These are phyloP conservation scores for Ceratocystis eucalypticola DNA, from an alignment of 2,329 filamentous ascomycete genomes.

Conservation along the genomic window DNA sequence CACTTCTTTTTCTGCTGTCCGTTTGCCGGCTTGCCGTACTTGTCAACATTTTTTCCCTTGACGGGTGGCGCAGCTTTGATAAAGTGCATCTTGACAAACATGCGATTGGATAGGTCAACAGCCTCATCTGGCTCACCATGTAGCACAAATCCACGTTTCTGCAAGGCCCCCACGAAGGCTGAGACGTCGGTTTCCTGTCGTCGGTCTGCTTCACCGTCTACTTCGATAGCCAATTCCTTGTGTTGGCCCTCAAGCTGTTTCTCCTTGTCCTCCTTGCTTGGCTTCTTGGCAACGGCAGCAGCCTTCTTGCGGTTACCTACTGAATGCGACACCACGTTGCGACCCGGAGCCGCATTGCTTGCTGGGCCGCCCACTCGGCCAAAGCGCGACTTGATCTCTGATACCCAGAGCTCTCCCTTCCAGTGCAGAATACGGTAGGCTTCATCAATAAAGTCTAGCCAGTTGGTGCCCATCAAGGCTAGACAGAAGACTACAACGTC, in stretches of 20 bases:
- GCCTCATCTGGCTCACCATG: constrained; percentile 45
- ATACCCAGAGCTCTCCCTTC: constrained; percentile 93
- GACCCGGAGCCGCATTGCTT: constrained; percentile 19
- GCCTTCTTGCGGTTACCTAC: constrained; percentile 54
- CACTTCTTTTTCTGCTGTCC: constrained; percentile 42
- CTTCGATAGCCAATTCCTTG: constrained; percentile 51
- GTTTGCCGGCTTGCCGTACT: constrained; percentile 43
- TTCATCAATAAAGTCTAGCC: constrained; percentile 92
- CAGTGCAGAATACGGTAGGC: constrained; percentile 81
- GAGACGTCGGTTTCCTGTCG: constrained; percentile 71
- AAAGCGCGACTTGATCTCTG: constrained; percentile 92
- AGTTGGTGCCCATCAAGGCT: constrained; percentile 97
- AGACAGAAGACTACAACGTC: constrained; percentile 92
- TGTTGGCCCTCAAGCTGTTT: constrained; percentile 36
- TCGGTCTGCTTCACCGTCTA: constrained; percentile 51
- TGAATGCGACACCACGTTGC: constrained; percentile 47
- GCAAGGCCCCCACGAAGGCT: constrained; percentile 72
- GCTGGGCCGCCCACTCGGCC: constrained; percentile 31
- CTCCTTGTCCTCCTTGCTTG: constrained; percentile 28
- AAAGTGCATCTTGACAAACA: constrained; percentile 98
- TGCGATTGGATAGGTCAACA: constrained; percentile 79
- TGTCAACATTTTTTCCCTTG: constrained; percentile 57
- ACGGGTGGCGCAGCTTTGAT: constrained; percentile 64
- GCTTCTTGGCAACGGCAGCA: constrained; percentile 31
- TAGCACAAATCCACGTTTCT: constrained; percentile 71